Evolutionary conservation across 129 eudicot species (phyloP).

Genomic region (Cynara cardunculus): DNA sequence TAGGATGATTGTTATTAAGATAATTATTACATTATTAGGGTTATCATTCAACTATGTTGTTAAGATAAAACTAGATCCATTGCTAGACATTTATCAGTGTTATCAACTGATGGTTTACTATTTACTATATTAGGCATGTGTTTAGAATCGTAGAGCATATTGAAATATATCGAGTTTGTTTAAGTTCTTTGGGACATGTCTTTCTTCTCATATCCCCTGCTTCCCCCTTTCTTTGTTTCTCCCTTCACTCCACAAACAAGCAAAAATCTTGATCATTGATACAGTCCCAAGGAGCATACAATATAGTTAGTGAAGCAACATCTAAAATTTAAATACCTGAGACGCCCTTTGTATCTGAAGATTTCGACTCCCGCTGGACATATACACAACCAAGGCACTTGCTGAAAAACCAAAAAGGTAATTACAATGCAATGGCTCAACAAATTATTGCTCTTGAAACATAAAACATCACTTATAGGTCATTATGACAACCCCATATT

Average conservation of each 20-base stretch:
- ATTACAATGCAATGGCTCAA: not conserved
- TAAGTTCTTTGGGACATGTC: too few relatives aligned
- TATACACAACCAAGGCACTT: slow-evolving; percentile 97
- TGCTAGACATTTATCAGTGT: too few relatives aligned
- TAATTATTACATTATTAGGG: not conserved
- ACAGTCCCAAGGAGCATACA: not conserved
- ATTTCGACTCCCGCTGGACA: slow-evolving; percentile 92
- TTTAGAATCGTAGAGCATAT: too few relatives aligned
- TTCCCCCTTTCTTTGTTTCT: too few relatives aligned
- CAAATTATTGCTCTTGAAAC: not conserved
- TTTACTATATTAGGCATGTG: too few relatives aligned
- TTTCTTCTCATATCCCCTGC: too few relatives aligned
- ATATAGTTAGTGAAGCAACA: not conserved
- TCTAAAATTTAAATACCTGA: slow-evolving; percentile 54
- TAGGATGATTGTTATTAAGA: not conserved
- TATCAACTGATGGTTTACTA: too few relatives aligned
- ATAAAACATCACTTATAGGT: not conserved
- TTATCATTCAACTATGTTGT: not conserved
- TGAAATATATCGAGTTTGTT: too few relatives aligned
- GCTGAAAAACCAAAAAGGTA: slow-evolving; percentile 43
- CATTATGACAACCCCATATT: not conserved
- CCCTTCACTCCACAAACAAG: too few relatives aligned
- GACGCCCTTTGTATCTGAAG: slow-evolving; percentile 85
- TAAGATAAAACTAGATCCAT: not conserved
- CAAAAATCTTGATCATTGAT: too few relatives aligned